Evolutionary conservation across 2,329 filamentous ascomycete genomes (phyloP).

Genomic region (Trichoderma sp.): DNA sequence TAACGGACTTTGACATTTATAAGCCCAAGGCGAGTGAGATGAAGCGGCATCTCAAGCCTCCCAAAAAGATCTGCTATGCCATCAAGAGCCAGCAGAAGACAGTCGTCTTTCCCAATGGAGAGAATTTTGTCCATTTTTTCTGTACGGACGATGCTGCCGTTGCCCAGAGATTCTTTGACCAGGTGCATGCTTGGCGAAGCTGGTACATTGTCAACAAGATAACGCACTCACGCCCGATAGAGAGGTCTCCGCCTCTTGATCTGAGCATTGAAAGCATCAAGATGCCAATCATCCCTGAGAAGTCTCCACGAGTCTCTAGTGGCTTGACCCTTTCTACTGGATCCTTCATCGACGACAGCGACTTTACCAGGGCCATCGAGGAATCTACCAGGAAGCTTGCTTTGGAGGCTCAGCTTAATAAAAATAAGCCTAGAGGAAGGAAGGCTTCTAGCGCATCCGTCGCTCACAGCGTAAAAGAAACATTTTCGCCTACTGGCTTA

Average conservation of each 20-base stretch:
- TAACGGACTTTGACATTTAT: constrained; percentile 94
- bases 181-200: constrained; percentile 80
- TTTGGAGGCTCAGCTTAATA: constrained; percentile 16
- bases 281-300: constrained; percentile 2
- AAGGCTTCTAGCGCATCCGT: constrained; percentile 17
- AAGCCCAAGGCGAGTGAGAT: constrained; percentile 68
- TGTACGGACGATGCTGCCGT: constrained; percentile 70
- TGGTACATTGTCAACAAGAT: constrained; percentile 84
- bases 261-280: constrained; percentile 10
- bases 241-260: constrained; percentile 27
- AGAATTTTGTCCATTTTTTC: constrained; percentile 93
- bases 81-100: constrained; percentile 92
- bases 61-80: constrained; percentile 82
- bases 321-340: constrained; percentile 11
- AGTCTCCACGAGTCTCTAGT: neutral
- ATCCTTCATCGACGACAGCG: constrained; percentile 22
- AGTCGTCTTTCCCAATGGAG: constrained; percentile 75
- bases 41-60: constrained; percentile 73
- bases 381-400: constrained; percentile 23
- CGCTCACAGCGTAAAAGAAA: constrained; percentile 29
- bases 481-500: constrained; percentile 53
- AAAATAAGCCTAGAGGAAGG: constrained; percentile 7
- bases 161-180: constrained; percentile 69
- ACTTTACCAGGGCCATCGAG: constrained; percentile 23
- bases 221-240: constrained; percentile 48